Base-by-base conservation (phyloP, 2,329 filamentous ascomycete species). In the Xylariaceae sp. region DNA sequence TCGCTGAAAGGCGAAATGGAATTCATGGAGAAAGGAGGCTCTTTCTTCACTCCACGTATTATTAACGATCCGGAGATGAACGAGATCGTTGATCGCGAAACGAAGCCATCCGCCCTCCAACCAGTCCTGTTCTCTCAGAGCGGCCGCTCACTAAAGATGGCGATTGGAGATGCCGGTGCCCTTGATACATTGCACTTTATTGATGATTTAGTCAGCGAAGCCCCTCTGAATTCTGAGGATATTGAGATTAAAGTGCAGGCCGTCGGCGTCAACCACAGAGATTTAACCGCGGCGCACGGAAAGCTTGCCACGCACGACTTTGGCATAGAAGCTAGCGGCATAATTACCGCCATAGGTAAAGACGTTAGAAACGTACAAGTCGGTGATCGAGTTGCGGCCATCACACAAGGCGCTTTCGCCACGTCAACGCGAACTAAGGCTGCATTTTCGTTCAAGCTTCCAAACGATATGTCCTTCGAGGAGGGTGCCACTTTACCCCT, bases 71-170 rank as follows among this genome's bases (percentile, higher is more conserved):
- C 64, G 0, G 70, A 73, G 12, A 75, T 76, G 67, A 75, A 78
- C 60, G 73, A 75, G 19, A 70, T 74, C 10, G 75, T 81, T 12
- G 73, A 79, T 58, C 70, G 73, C 16, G 71, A 77, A 59, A 79
- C 75, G 1, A 74, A 75, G 49, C 68, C 72, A 0, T 70, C 69
- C 3, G 65, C 67, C 2, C 63, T 76, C 3, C 73, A 77, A 53
- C 66, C 73, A 0, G 71, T 73, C 5, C 67, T 72, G 2, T 83
- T 82, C 58, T 68, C 70, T 0, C 59, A 65, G 42, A 52, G 46
- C 9, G 56, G 64, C 21, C 62, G 68, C 19, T 40, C 56, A 20
- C 59, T 71, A 10, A 71, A 70, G 55, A 54, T 70, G 55, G 56
- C 60, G 2, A 67, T 70, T 40, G 56, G 54, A 2, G 65, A 66